Evolutionary conservation across 805 yeast species (phyloP).

Genomic region (Myxozyma melibiosi): DNA sequence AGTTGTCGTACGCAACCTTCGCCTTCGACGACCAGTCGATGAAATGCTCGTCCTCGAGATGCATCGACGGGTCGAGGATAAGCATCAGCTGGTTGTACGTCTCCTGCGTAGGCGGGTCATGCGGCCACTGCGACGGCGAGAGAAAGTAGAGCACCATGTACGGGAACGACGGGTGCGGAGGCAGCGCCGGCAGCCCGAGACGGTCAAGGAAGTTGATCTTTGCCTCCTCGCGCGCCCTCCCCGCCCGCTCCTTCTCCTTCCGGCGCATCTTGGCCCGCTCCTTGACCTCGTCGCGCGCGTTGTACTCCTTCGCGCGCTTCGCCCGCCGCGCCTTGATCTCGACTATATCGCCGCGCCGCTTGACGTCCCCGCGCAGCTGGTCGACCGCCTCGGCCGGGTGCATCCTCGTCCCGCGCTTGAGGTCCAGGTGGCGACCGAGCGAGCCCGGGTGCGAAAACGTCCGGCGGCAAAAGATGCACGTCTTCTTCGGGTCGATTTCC

Average conservation of each 20-base stretch:
- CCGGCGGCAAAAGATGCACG: constrained; percentile 57
- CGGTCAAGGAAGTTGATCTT: constrained; percentile 44
- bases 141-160: constrained; percentile 51
- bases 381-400: constrained; percentile 58
- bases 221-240: constrained; percentile 47
- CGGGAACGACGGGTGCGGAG: constrained; percentile 53
- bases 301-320: constrained; percentile 49
- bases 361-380: constrained; percentile 51
- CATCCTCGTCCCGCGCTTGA: constrained; percentile 53
- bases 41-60: constrained; percentile 34
- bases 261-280: constrained; percentile 52
- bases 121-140: constrained; percentile 50
- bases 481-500: constrained; percentile 40
- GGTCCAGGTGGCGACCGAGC: constrained; percentile 61
- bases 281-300: constrained; percentile 52
- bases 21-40: constrained; percentile 45
- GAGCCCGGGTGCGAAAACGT: constrained; percentile 61
- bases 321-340: constrained; percentile 48
- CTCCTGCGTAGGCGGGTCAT: constrained; percentile 54
- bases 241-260: constrained; percentile 47
- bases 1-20: constrained; percentile 51
- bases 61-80: constrained; percentile 34
- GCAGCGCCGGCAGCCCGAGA: constrained; percentile 46
- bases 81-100: constrained; percentile 46
- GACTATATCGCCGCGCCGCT: constrained; percentile 53